phyloP scores from a whole-genome alignment of 495 filamentous ascomycete species.

The Xylaria grammica region DNA sequence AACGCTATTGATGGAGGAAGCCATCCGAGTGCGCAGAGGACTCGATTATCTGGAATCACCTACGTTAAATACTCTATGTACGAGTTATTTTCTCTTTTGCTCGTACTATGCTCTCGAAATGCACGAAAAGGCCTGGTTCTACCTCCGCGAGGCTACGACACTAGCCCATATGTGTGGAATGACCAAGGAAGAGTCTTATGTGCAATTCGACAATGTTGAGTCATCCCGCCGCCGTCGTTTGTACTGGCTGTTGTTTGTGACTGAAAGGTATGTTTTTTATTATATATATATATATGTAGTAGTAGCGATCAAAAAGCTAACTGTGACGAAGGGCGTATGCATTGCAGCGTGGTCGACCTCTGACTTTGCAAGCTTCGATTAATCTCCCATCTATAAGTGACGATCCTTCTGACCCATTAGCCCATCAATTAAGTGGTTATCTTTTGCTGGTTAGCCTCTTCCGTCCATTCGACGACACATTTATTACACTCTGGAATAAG shows the following conservation, averaged over 20 bases:
- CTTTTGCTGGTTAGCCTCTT: conserved; percentile 70
- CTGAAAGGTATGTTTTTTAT: conserved; percentile 62
- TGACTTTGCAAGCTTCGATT: conserved; percentile 61
- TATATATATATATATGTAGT: no score
- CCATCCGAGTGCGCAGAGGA: conserved; percentile 73
- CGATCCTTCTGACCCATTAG: conserved; percentile 62
- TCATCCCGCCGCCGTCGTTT: conserved; percentile 61
- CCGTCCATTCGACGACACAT: conserved; percentile 72
- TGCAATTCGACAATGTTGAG: conserved; percentile 59
- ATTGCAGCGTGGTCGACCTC: conserved; percentile 72
- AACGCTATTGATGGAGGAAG: conserved; percentile 75
- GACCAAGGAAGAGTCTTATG: conserved; percentile 66
- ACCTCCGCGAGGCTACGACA: conserved; percentile 74
- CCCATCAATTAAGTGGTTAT: conserved; percentile 62
- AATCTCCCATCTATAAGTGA: conserved; percentile 68
- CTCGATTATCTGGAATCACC: conserved; percentile 74
- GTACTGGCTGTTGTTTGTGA: conserved; percentile 75
- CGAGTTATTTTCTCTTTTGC: conserved; percentile 81
- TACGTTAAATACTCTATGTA: conserved; percentile 70
- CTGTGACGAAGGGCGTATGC: conserved; percentile 64
- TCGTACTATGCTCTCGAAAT: conserved; percentile 74
- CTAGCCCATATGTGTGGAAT: conserved; percentile 62
- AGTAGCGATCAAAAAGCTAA: conserved; percentile 12
- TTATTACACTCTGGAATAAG: conserved; percentile 77
- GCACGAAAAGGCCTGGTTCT: conserved; percentile 75